Evolutionary conservation across 495 filamentous ascomycete genomes (phyloP).

Genomic region (Hyaloscypha bicolor): DNA sequence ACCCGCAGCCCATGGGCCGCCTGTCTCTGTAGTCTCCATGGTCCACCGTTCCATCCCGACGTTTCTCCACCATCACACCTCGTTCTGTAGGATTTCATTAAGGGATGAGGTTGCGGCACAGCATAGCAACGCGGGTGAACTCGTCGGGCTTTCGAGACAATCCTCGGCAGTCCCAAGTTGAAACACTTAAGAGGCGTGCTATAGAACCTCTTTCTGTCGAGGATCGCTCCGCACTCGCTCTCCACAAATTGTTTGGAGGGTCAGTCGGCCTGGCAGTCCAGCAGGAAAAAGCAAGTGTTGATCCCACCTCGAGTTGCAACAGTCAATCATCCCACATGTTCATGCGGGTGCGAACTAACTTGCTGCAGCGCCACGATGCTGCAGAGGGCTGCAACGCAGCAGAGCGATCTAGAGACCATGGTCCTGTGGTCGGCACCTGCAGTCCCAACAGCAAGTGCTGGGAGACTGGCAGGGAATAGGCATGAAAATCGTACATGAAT

Average conservation of each 20-base stretch:
- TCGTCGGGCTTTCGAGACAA: background rate
- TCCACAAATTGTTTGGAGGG: background rate
- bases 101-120: background rate
- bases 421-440: slow-evolving; percentile 11
- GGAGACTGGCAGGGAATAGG: background rate
- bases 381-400: slow-evolving; percentile 7
- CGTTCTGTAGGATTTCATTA: background rate
- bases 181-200: slow-evolving; percentile 1
- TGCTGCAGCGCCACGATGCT: slow-evolving; percentile 8
- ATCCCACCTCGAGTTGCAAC: background rate
- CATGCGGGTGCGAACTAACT: background rate
- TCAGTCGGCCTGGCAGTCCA: background rate
- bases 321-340: background rate
- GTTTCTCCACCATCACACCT: background rate
- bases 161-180: background rate
- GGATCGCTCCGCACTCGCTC: background rate
- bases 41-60: background rate
- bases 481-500: background rate
- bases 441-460: slow-evolving; percentile 4
- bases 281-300: background rate
- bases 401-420: slow-evolving; percentile 1
- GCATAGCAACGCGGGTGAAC: background rate
- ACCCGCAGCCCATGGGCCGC: background rate
- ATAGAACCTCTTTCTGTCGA: background rate
- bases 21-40: background rate